Percentiles rank a stretch among this genome's conserved stretches.
Conservation (phyloP, 345 rosid genomes). For the Gossypium rotundifolium region DNA sequence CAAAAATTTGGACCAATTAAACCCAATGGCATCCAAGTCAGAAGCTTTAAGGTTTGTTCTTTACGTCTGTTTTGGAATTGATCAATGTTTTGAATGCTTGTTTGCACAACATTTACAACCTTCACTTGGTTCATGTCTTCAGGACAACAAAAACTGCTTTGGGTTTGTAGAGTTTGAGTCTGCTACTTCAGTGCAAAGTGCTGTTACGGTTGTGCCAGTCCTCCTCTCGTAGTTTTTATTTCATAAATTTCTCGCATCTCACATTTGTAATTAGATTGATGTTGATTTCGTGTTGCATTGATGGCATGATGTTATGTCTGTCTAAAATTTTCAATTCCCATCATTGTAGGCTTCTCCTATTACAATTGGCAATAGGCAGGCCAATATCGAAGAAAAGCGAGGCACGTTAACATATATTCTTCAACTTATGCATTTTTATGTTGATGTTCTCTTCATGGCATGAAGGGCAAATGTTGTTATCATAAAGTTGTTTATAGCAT, state of each 20-base stretch:
- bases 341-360: constrained; percentile 41
- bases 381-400: constrained; percentile 71
- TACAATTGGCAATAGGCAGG: constrained; percentile 50
- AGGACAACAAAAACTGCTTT: constrained; percentile 54
- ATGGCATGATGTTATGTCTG: not conserved
- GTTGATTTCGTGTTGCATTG: not conserved
- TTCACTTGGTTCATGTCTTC: constrained; percentile 9
- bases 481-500: not conserved
- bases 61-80: not conserved
- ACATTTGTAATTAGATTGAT: not conserved
- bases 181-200: constrained; percentile 52
- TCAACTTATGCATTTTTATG: not conserved
- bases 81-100: not conserved
- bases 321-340: not conserved
- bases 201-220: constrained; percentile 42
- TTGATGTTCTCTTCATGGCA: not conserved
- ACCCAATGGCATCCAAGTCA: constrained; percentile 51
- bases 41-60: constrained; percentile 50
- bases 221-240: not conserved
- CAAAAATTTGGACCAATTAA: constrained; percentile 50
- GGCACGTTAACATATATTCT: constrained; percentile 31
- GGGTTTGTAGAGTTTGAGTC: constrained; percentile 83
- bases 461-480: not conserved
- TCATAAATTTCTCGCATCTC: not conserved
- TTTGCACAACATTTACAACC: not conserved